Conservation (phyloP, 345 rosid species). For the Kandelia obovata region DNA sequence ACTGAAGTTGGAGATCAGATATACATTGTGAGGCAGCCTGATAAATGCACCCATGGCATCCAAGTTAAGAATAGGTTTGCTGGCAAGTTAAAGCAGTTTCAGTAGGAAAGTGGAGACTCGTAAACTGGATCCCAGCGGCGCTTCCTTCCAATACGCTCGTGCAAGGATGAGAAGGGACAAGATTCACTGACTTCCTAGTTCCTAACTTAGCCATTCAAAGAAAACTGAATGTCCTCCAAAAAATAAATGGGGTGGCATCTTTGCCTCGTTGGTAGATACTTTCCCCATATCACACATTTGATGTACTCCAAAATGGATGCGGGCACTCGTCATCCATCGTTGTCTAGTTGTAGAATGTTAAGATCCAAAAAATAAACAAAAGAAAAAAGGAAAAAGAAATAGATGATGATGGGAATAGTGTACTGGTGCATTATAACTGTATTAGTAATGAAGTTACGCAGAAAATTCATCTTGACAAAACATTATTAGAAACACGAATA, state of each 20-base stretch:
- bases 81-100: not conserved
- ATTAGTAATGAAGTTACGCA: no score
- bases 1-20: conserved; percentile 61
- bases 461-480: no score
- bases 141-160: not conserved
- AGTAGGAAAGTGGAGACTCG: not conserved
- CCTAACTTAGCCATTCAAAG: not conserved
- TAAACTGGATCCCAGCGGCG: not conserved
- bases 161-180: not conserved
- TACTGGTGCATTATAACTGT: no score
- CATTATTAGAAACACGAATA: no score
- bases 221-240: not conserved
- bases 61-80: not conserved
- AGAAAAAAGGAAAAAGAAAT: no score
- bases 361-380: no score
- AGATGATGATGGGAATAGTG: no score
- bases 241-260: not conserved
- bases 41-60: conserved; percentile 31
- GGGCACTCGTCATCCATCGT: not conserved
- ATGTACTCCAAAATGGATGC: conserved; percentile 1
- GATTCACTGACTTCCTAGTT: not conserved
- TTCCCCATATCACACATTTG: not conserved
- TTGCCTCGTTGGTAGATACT: not conserved
- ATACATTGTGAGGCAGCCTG: conserved; percentile 79
- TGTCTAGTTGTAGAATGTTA: not conserved